Conservation (phyloP, 495 filamentous ascomycete species). For the Penicillium pulvis region DNA sequence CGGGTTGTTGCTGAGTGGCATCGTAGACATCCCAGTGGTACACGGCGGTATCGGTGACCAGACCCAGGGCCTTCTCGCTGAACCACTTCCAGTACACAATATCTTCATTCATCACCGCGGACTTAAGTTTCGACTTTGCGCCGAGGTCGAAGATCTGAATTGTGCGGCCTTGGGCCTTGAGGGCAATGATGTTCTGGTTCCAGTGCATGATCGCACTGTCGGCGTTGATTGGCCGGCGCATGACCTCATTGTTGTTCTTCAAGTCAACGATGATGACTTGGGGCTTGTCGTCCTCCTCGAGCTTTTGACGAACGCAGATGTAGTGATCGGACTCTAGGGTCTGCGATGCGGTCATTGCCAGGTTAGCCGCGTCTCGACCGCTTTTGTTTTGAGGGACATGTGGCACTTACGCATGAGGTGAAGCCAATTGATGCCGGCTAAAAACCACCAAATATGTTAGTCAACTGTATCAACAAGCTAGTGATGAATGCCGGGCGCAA, state of each 20-base stretch:
- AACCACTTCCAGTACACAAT: slow-evolving; percentile 99
- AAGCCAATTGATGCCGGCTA: slow-evolving; percentile 88
- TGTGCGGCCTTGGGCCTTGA: slow-evolving; percentile 88
- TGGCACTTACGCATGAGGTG: slow-evolving; percentile 84
- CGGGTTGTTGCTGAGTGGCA: slow-evolving; percentile 69
- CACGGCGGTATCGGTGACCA: slow-evolving; percentile 86
- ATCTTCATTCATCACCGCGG: slow-evolving; percentile 92
- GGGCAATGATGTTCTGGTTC: slow-evolving; percentile 90
- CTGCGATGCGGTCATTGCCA: slow-evolving; percentile 47
- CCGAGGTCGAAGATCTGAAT: slow-evolving; percentile 97
- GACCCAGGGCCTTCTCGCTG: slow-evolving; percentile 78
- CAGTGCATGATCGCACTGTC: slow-evolving; percentile 99
- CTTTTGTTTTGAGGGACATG: slow-evolving; percentile 8
- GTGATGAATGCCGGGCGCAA: slow-evolving; percentile 16
- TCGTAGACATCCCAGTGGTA: slow-evolving; percentile 99
- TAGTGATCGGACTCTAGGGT: slow-evolving; percentile 96
- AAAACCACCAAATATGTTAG: slow-evolving; percentile 39
- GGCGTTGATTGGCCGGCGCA: slow-evolving; percentile 93
- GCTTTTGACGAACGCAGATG: slow-evolving; percentile 93
- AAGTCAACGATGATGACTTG: slow-evolving; percentile 97
- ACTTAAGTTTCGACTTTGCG: slow-evolving; percentile 90
- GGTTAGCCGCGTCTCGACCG: slow-evolving; percentile 15
- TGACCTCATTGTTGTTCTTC: slow-evolving; percentile 91
- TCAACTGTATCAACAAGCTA: slow-evolving; percentile 20
- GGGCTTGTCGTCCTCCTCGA: slow-evolving; percentile 73